Conservation (phyloP, 208 protist species). For the Novymonas esmeraldas region DNA sequence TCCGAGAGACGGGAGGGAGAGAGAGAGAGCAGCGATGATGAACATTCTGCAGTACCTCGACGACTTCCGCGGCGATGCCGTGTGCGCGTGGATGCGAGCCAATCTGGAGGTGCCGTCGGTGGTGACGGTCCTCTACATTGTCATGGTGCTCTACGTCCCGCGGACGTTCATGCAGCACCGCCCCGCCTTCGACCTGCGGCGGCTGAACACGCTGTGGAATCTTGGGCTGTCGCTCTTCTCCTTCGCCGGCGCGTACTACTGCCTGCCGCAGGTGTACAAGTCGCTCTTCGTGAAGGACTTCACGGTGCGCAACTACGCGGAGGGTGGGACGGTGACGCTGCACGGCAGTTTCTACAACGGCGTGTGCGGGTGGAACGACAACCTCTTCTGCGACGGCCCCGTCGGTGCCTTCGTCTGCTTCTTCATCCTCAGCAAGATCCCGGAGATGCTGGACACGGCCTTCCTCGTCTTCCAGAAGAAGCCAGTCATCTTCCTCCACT, state of each 20-base stretch:
- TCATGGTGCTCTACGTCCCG: constrained; percentile 69
- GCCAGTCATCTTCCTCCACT: constrained; percentile 87
- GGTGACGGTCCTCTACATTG: constrained; percentile 51
- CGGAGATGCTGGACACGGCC: constrained; percentile 87
- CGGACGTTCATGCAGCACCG: constrained; percentile 72
- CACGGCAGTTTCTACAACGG: constrained; percentile 53
- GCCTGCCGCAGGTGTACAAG: constrained; percentile 45
- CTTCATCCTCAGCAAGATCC: constrained; percentile 89
- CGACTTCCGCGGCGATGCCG: constrained; percentile 42
- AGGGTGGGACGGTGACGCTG: constrained; percentile 9
- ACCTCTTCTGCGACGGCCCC: constrained; percentile 56
- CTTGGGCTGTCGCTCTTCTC: constrained; percentile 80
- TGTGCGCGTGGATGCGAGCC: constrained; percentile 52
- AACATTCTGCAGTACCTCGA: constrained; percentile 8
- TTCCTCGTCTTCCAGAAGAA: constrained; percentile 90
- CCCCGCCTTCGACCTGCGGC: constrained; percentile 50
- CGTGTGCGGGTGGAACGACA: constrained; percentile 57
- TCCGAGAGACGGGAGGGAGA: no score
- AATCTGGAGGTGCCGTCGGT: constrained; percentile 63
- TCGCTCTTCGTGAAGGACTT: constrained; percentile 17
- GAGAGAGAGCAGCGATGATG: no score
- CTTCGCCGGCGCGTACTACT: constrained; percentile 59
- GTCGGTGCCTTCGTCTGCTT: constrained; percentile 64
- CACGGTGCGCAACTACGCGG: constrained; percentile 24
- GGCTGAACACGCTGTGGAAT: constrained; percentile 78